A percentile compares a stretch with the other conserved stretches of the same genome.
phyloP scores from a whole-genome alignment of 1,284 basidiomycete species.

The Cryptococcus hybrid region DNA sequence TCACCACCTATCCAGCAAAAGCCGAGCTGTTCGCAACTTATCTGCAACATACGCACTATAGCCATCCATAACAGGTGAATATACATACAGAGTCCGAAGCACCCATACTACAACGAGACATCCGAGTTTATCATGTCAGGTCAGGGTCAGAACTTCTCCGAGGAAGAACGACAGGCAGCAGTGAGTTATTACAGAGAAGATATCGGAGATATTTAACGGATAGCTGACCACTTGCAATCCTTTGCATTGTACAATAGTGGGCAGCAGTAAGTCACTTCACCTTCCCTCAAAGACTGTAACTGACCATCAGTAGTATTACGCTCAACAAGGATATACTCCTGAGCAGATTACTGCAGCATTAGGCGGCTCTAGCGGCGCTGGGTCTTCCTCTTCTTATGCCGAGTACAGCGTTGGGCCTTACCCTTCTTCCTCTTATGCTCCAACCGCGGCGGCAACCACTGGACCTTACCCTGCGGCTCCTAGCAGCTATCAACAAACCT shows the following conservation, averaged over 20 bases:
- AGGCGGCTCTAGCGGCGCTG: conserved; percentile 15
- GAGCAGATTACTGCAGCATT: conserved; percentile 27
- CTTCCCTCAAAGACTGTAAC: not conserved
- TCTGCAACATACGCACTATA: no score
- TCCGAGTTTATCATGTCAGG: conserved; percentile 9
- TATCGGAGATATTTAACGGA: no score
- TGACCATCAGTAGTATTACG: conserved; percentile 43
- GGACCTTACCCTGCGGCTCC: conserved; percentile 6
- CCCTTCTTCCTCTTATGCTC: not conserved
- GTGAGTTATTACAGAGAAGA: conserved; percentile 19
- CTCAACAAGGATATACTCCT: conserved; percentile 45
- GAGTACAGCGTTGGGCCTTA: conserved; percentile 9
- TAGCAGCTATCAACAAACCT: conserved; percentile 11
- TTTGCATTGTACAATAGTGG: conserved; percentile 23
- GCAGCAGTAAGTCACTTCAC: conserved; percentile 31
- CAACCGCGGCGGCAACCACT: conserved; percentile 5
- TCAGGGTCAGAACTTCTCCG: conserved; percentile 22
- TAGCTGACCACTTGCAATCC: not conserved
- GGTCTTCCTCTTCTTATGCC: conserved; percentile 1
- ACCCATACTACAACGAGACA: not conserved
- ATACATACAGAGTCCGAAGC: no score
- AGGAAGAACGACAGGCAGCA: conserved; percentile 36
- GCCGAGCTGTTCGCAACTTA: not conserved
- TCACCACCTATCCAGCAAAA: not conserved
- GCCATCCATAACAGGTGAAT: no score